Percentiles rank a stretch among this genome's conserved stretches.
These are phyloP conservation scores for Sungouiozyma intestinalis DNA, from an alignment of 805 yeast genomes.

Conservation along the genomic window DNA sequence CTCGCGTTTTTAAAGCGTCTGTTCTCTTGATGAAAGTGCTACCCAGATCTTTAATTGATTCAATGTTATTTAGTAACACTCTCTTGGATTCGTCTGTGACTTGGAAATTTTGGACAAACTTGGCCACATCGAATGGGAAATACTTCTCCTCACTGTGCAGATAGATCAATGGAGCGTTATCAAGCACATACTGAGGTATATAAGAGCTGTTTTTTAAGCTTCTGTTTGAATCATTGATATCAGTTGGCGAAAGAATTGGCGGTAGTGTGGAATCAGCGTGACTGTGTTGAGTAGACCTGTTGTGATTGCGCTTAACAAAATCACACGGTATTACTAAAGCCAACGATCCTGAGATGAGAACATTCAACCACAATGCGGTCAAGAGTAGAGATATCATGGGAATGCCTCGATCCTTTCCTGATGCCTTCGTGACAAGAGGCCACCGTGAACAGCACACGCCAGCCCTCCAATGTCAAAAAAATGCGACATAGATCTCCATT, in stretches of 20 bases:
- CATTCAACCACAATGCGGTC: background rate
- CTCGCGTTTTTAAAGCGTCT: too few species aligned
- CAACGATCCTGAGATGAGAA: background rate
- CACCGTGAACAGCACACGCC: too few species aligned
- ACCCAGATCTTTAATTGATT: background rate
- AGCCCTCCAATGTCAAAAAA: too few species aligned
- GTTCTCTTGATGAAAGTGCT: background rate
- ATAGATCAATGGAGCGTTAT: constrained; percentile 69
- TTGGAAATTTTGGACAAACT: constrained; percentile 57
- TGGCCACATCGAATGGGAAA: constrained; percentile 69
- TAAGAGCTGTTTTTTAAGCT: constrained; percentile 26
- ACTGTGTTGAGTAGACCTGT: background rate
- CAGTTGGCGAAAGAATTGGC: constrained; percentile 17
- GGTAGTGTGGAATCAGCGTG: constrained; percentile 4
- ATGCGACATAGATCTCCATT: too few species aligned
- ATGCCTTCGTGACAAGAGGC: too few species aligned
- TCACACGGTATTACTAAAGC: background rate
- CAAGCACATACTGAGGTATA: constrained; percentile 51
- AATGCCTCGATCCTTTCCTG: background rate
- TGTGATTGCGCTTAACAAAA: too few species aligned
- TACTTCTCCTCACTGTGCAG: constrained; percentile 83
- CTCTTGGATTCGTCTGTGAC: constrained; percentile 36
- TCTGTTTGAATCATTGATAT: constrained; percentile 15
- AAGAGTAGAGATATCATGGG: background rate
- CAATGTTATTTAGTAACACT: background rate